Conservation (phyloP, 805 yeast species). For the Spencermartinsiella europaea region DNA sequence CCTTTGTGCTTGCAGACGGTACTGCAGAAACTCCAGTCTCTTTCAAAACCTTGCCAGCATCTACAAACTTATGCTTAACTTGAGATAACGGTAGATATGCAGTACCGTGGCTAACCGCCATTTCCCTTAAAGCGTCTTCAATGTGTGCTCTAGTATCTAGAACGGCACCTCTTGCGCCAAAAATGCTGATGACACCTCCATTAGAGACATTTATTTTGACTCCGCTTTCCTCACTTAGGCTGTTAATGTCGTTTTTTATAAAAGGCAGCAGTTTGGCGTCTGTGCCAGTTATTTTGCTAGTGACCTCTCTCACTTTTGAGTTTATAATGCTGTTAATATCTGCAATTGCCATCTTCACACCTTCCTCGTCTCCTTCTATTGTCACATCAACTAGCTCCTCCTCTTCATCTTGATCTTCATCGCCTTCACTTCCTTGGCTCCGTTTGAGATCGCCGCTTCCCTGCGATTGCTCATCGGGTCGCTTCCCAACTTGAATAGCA, state of each 20-base stretch:
- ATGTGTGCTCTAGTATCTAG: conserved; percentile 50
- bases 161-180: conserved; percentile 70
- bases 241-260: conserved; percentile 20
- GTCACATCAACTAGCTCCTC: conserved; percentile 57
- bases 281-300: conserved; percentile 21
- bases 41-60: conserved; percentile 26
- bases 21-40: conserved; percentile 28
- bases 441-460: neutral
- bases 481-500: conserved; percentile 59
- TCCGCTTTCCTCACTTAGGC: conserved; percentile 1
- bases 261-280: conserved; percentile 27
- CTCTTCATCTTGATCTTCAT: conserved; percentile 50
- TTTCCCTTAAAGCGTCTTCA: conserved; percentile 39
- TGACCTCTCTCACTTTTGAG: conserved; percentile 54
- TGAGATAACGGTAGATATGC: conserved; percentile 63
- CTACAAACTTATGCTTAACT: conserved; percentile 61
- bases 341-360: conserved; percentile 67
- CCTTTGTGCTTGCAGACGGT: conserved; percentile 43
- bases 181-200: conserved; percentile 43
- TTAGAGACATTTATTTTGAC: neutral
- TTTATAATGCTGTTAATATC: conserved; percentile 68
- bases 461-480: conserved; percentile 7
- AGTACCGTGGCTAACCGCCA: conserved; percentile 43
- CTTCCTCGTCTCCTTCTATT: conserved; percentile 79
- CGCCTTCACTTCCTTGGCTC: conserved; percentile 6